These are phyloP conservation scores for Mortierella sp. DNA, from an alignment of 371 early-diverging fungal genomes.

Conservation along the genomic window DNA sequence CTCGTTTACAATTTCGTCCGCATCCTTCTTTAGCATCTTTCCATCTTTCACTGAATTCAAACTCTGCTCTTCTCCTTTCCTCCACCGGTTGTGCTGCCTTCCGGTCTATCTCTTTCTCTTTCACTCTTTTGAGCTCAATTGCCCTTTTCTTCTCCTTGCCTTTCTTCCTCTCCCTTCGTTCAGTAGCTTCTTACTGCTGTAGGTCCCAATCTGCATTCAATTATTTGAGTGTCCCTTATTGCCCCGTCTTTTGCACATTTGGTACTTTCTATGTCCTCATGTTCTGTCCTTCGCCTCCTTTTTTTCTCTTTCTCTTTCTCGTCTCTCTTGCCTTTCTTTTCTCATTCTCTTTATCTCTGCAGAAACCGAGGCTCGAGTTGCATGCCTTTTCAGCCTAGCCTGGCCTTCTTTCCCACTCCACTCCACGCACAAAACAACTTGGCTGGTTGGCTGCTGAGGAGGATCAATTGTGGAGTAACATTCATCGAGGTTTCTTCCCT, in stretches of 20 bases:
- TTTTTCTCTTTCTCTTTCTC: neutral
- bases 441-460: neutral
- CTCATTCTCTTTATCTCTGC: constrained; percentile 3
- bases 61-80: constrained; percentile 7
- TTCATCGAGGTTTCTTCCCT: neutral
- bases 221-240: neutral
- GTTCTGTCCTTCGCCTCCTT: neutral
- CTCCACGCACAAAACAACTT: neutral
- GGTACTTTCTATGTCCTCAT: neutral
- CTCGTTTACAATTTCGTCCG: neutral
- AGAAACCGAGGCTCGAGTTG: constrained; percentile 1
- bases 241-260: neutral
- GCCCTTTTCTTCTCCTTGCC: neutral
- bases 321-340: neutral
- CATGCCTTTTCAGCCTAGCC: neutral
- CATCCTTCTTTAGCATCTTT: constrained; percentile 5
- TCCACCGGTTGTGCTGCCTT: neutral
- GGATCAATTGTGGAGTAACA: neutral
- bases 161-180: neutral
- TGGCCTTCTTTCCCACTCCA: neutral
- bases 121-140: neutral
- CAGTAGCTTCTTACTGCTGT: neutral
- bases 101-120: constrained; percentile 7
- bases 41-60: neutral
- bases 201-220: neutral